These are phyloP conservation scores for Dactylella cylindrospora DNA, from an alignment of 2,329 filamentous ascomycete species.

Conservation along the genomic window DNA sequence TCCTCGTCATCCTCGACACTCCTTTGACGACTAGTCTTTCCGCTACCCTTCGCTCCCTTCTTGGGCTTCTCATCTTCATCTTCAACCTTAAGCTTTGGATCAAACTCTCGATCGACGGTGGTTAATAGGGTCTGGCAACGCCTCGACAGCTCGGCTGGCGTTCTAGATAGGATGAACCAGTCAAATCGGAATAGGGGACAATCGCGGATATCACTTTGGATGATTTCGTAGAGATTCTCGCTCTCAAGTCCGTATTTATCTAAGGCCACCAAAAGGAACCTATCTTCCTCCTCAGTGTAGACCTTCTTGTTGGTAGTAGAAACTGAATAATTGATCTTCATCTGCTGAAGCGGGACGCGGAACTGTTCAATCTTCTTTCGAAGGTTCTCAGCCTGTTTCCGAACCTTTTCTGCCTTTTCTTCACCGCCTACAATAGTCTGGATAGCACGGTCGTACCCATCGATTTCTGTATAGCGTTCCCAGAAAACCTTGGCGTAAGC, in stretches of 20 bases:
- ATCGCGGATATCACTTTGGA: conserved; percentile 95
- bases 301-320: conserved; percentile 99
- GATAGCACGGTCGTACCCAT: conserved; percentile 85
- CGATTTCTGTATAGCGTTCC: conserved; percentile 88
- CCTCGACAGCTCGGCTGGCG: conserved; percentile 85
- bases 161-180: conserved; percentile 98
- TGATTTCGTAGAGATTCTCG: conserved; percentile 85
- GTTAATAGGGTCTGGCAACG: conserved; percentile 92
- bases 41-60: conserved; percentile 63
- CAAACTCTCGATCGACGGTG: conserved; percentile 92
- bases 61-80: conserved; percentile 57
- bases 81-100: conserved; percentile 63
- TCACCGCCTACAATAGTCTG: conserved; percentile 89
- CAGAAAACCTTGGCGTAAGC: conserved; percentile 94
- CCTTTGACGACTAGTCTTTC: conserved; percentile 64
- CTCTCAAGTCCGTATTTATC: conserved; percentile 90
- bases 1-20: conserved; percentile 73
- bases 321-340: conserved; percentile 98
- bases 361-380: conserved; percentile 95
- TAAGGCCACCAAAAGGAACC: conserved; percentile 89
- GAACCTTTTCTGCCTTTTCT: conserved; percentile 81
- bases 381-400: conserved; percentile 89
- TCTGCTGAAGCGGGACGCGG: conserved; percentile 93
- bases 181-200: conserved; percentile 95
- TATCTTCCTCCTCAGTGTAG: conserved; percentile 96